Percentiles rank a stretch among this genome's conserved stretches.
These are phyloP conservation scores for Arachis stenosperma DNA, from an alignment of 306 rosid species.

Conservation along the genomic window DNA sequence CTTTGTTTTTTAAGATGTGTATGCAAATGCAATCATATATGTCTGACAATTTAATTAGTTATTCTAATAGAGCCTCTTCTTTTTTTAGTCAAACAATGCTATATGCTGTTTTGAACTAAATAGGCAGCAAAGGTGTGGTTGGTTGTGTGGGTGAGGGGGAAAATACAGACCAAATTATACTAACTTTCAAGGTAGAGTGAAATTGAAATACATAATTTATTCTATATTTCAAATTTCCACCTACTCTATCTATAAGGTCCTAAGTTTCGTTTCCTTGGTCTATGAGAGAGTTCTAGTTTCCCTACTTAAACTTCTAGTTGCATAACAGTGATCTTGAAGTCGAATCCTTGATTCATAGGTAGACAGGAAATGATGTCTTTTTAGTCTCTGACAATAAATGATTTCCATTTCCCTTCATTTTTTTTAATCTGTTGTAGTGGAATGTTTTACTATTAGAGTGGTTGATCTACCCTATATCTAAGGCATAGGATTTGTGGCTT, in stretches of 20 bases:
- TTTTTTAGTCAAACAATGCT: neutral
- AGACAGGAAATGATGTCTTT: neutral
- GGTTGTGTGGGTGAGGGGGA: too few species aligned
- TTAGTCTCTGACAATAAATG: neutral
- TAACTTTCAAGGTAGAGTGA: conserved; percentile 6
- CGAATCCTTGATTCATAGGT: conserved; percentile 3
- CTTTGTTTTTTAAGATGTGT: too few species aligned
- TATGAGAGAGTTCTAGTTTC: neutral
- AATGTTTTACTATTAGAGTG: neutral
- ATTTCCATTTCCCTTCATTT: neutral
- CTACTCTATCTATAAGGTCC: neutral
- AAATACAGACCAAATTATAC: neutral
- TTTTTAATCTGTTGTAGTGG: neutral
- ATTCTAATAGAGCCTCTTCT: neutral
- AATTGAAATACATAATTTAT: neutral
- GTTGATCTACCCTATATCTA: neutral
- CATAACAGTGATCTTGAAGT: neutral
- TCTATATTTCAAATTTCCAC: neutral
- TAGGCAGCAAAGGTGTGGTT: neutral
- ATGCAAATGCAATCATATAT: neutral
- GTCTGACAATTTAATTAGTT: neutral
- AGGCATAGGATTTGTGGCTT: neutral
- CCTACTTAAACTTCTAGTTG: neutral
- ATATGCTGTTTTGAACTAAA: neutral
- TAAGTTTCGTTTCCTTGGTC: neutral